Conservation (phyloP, 441 rosid genomes). For the Erodium texanum region DNA sequence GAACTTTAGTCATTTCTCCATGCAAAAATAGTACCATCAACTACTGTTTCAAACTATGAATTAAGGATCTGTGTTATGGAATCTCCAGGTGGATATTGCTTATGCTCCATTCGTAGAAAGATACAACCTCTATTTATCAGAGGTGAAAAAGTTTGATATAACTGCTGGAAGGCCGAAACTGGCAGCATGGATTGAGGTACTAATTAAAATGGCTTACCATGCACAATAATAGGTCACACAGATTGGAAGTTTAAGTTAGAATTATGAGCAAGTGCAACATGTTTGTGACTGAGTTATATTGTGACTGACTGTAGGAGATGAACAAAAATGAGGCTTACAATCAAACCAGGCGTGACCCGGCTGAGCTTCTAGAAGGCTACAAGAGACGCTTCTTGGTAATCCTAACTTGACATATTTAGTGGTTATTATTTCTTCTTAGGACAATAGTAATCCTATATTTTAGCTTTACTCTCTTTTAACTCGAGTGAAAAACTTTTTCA, state of each 20-base stretch:
- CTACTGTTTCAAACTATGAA: not conserved
- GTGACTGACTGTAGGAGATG: conserved; percentile 42
- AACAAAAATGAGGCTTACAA: conserved; percentile 53
- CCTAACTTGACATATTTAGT: no score
- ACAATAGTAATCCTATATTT: no score
- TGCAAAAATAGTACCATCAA: not conserved
- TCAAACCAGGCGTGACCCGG: conserved; percentile 50
- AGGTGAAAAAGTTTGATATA: conserved; percentile 44
- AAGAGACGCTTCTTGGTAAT: conserved; percentile 47
- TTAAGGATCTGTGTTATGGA: conserved; percentile 2
- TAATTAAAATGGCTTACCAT: not conserved
- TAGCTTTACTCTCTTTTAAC: no score
- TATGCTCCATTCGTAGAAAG: conserved; percentile 71
- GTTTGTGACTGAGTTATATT: conserved; percentile 8
- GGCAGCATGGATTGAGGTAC: conserved; percentile 68
- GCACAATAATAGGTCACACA: not conserved
- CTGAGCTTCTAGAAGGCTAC: conserved; percentile 51
- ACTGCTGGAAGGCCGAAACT: conserved; percentile 59
- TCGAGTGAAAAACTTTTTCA: no score
- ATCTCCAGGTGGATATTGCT: conserved; percentile 54
- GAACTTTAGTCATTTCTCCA: not conserved
- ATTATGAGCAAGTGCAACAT: not conserved
- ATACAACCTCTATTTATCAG: conserved; percentile 36
- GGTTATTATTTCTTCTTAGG: no score
- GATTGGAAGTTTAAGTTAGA: not conserved